Conservation (phyloP, 192 early-diverging fungal species). For the Coemansia sp. region DNA sequence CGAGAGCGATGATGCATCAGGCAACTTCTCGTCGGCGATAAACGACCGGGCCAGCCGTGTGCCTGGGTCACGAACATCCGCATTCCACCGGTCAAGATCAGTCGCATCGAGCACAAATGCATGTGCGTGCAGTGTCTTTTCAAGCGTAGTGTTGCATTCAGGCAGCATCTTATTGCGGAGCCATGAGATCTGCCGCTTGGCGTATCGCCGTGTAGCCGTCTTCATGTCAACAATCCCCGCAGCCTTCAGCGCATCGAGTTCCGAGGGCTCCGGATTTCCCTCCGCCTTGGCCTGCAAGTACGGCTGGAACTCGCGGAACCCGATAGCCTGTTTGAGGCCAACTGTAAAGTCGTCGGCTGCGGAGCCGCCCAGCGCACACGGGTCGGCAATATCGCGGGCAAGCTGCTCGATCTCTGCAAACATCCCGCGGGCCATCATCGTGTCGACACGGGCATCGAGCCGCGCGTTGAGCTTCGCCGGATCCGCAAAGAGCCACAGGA, state of each 20-base stretch:
- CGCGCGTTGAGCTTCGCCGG: conserved; percentile 64
- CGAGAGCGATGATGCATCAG: conserved; percentile 17
- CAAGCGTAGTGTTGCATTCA: conserved; percentile 32
- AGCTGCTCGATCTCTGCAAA: conserved; percentile 52
- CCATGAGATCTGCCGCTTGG: conserved; percentile 57
- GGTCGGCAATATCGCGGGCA: conserved; percentile 17
- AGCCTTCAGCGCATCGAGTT: conserved; percentile 38
- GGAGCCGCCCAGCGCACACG: background rate
- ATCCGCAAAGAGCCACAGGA: conserved; percentile 90
- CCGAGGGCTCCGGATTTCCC: background rate
- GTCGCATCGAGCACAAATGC: conserved; percentile 71
- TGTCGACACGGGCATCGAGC: conserved; percentile 79
- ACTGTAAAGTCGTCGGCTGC: conserved; percentile 7
- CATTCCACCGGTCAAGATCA: conserved; percentile 58
- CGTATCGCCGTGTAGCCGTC: conserved; percentile 82
- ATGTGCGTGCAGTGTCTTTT: conserved; percentile 28
- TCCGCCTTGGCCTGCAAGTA: conserved; percentile 69
- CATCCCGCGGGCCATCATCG: conserved; percentile 74
- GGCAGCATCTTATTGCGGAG: conserved; percentile 51
- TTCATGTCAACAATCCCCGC: conserved; percentile 83
- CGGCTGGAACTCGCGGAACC: conserved; percentile 85
- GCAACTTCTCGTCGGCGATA: conserved; percentile 3
- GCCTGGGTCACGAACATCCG: conserved; percentile 56
- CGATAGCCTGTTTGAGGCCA: conserved; percentile 50
- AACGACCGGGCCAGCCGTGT: conserved; percentile 55